phyloP scores from a whole-genome alignment of 495 filamentous ascomycete genomes.

The Tuber melanosporum region DNA sequence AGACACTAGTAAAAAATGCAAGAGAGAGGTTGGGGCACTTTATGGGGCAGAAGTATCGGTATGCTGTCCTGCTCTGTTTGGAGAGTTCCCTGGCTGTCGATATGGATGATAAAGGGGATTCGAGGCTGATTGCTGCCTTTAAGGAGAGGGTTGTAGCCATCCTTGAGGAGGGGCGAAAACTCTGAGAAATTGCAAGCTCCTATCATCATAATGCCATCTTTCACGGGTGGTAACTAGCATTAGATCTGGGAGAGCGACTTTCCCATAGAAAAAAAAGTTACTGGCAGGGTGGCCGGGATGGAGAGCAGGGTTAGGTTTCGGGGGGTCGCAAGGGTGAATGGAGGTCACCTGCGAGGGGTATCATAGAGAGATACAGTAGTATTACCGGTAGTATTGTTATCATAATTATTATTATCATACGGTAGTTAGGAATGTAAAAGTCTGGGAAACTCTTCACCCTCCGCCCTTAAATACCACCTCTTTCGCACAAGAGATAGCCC shows the following conservation, averaged over 20 bases:
- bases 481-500: background rate
- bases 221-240: background rate
- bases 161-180: slow-evolving; percentile 7
- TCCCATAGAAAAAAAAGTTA: background rate
- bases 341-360: no score
- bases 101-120: slow-evolving; percentile 17
- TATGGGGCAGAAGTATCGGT: slow-evolving; percentile 20
- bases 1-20: slow-evolving; percentile 15
- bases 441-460: background rate
- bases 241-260: background rate
- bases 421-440: background rate
- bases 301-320: background rate
- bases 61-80: slow-evolving; percentile 19
- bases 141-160: slow-evolving; percentile 21
- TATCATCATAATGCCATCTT: background rate
- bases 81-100: slow-evolving; percentile 1
- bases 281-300: background rate
- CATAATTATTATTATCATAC: no score
- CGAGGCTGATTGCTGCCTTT: slow-evolving; percentile 20
- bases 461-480: background rate
- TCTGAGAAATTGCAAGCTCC: slow-evolving; percentile 4
- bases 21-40: slow-evolving; percentile 18
- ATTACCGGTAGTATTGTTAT: no score
- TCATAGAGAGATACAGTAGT: no score
- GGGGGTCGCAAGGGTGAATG: background rate